These are phyloP conservation scores for Corymbia maculata DNA, from an alignment of 345 rosid genomes.

Conservation along the genomic window DNA sequence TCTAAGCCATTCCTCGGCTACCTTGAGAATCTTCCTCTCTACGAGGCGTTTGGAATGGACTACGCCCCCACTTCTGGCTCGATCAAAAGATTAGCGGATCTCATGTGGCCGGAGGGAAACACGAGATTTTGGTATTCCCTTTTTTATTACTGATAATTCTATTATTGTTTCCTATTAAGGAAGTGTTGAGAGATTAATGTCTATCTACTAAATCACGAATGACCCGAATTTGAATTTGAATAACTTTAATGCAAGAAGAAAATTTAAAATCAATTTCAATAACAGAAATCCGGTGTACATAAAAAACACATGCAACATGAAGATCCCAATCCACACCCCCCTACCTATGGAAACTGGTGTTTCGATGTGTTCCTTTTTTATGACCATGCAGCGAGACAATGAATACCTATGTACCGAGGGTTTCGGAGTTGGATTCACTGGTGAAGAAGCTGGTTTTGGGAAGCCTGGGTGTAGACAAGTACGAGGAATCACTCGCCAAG, in stretches of 20 bases:
- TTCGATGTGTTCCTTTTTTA: not conserved
- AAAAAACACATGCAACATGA: not conserved
- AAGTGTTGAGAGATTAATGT: not conserved
- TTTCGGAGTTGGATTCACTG: not conserved
- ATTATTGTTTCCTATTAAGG: not conserved
- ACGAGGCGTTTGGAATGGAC: not conserved
- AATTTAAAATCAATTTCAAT: not conserved
- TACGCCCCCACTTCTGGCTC: not conserved
- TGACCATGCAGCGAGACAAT: not conserved
- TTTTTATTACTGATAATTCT: not conserved
- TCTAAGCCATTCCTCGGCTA: not conserved
- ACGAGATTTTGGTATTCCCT: not conserved
- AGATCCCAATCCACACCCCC: not conserved
- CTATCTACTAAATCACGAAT: not conserved
- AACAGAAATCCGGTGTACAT: not conserved
- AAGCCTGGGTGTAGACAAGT: not conserved
- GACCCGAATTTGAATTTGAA: not conserved
- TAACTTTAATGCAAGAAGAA: not conserved
- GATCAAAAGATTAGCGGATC: not conserved
- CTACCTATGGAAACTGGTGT: not conserved
- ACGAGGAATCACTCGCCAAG: not conserved
- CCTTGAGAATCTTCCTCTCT: not conserved
- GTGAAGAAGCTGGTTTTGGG: not conserved
- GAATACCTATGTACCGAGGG: not conserved
- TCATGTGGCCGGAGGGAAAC: not conserved